These are phyloP conservation scores for Inonotus obliquus DNA, from an alignment of 1,284 basidiomycete species.

Conservation along the genomic window DNA sequence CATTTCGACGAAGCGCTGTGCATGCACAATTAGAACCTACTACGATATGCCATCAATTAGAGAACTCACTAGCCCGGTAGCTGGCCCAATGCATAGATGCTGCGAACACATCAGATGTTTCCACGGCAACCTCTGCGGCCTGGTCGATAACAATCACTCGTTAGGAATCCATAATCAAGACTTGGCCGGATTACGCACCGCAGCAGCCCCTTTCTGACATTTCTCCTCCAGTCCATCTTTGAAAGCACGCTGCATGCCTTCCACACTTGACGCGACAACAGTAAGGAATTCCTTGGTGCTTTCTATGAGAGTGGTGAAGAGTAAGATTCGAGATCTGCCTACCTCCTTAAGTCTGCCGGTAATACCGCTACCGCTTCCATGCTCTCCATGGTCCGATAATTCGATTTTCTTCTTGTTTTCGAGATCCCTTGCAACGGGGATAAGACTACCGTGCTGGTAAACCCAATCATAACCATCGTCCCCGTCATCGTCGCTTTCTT, in stretches of 20 bases:
- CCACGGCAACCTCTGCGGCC: constrained; percentile 45
- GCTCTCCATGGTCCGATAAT: constrained; percentile 32
- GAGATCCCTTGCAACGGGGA: not conserved
- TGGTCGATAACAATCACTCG: constrained; percentile 21
- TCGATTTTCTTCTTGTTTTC: not conserved
- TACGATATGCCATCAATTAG: not conserved
- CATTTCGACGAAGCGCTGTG: constrained; percentile 49
- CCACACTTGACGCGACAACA: constrained; percentile 39
- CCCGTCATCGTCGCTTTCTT: constrained; percentile 23
- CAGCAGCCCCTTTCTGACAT: constrained; percentile 44
- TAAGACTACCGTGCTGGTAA: not conserved
- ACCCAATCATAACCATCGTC: constrained; percentile 13
- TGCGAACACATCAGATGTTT: constrained; percentile 46
- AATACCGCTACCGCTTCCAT: constrained; percentile 33
- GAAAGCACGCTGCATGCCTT: constrained; percentile 44
- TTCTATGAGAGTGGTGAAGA: constrained; percentile 7
- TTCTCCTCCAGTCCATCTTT: constrained; percentile 54
- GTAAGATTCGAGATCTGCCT: constrained; percentile 10
- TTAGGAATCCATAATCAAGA: not conserved
- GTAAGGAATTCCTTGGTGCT: constrained; percentile 40
- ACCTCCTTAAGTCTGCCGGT: constrained; percentile 43
- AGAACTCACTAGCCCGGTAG: constrained; percentile 47
- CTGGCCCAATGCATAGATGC: constrained; percentile 54
- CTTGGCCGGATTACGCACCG: constrained; percentile 32
- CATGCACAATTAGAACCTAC: not conserved